phyloP scores from a whole-genome alignment of 2,329 filamentous ascomycete genomes.

The Colletotrichum endophyticum region DNA sequence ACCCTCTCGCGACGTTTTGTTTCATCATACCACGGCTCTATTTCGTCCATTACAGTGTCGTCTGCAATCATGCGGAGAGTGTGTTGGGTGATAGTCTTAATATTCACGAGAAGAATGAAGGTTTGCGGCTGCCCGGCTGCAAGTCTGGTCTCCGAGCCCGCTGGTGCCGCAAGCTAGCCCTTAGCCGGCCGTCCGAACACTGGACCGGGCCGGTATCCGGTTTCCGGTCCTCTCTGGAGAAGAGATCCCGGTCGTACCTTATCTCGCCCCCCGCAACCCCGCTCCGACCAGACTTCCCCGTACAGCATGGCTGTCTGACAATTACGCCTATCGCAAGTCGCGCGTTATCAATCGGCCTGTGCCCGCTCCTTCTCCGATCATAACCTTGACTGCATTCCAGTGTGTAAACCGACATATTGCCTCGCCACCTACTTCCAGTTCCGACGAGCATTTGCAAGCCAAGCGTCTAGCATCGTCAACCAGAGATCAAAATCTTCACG shows the following conservation, averaged over 20 bases:
- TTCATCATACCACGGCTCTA: conserved; percentile 3
- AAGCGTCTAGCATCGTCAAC: neutral
- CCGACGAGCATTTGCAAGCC: neutral
- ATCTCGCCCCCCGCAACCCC: conserved; percentile 15
- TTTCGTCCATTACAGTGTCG: neutral
- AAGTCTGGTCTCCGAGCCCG: neutral
- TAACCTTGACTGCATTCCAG: neutral
- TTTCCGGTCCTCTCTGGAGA: conserved; percentile 6
- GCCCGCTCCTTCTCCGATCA: neutral
- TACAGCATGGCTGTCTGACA: neutral
- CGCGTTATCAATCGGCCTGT: neutral
- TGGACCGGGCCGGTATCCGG: conserved; percentile 19
- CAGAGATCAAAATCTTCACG: neutral
- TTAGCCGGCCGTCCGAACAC: neutral
- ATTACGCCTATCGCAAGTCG: conserved; percentile 4
- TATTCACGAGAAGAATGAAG: neutral
- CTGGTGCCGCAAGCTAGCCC: neutral
- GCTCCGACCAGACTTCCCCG: neutral
- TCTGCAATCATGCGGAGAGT: neutral
- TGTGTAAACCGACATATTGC: neutral
- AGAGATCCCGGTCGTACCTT: conserved; percentile 13
- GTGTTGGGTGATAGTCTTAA: neutral
- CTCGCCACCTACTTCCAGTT: neutral
- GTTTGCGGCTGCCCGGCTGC: neutral
- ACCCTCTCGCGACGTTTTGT: conserved; percentile 18